Percentiles rank a stretch among this genome's conserved stretches.
phyloP scores from a whole-genome alignment of 768 basidiomycete species.

The Pleurotus cornucopiae region DNA sequence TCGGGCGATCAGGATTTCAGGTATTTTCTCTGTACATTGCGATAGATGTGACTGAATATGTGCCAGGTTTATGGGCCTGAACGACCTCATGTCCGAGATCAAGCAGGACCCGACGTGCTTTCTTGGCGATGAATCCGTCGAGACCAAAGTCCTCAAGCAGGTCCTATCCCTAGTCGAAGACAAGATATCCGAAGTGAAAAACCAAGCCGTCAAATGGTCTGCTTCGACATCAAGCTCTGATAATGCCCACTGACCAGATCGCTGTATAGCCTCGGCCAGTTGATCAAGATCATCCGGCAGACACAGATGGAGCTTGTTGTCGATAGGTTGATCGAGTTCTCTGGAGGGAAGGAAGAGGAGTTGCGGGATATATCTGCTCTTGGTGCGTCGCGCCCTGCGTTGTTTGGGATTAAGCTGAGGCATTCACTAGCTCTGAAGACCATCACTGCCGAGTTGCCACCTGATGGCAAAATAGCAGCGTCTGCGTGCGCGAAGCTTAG shows the following conservation, averaged over 20 bases:
- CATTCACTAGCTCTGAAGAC: conserved; percentile 77
- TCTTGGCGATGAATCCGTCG: conserved; percentile 79
- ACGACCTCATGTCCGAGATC: conserved; percentile 89
- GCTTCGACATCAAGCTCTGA: conserved; percentile 17
- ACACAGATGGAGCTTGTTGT: conserved; percentile 81
- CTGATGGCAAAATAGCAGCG: conserved; percentile 72
- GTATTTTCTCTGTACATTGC: conserved; percentile 30
- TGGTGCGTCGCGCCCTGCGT: conserved; percentile 44
- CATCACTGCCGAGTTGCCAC: conserved; percentile 86
- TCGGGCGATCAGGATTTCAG: conserved; percentile 89
- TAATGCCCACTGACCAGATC: conserved; percentile 3
- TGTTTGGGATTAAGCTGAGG: not conserved
- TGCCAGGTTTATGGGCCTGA: conserved; percentile 90
- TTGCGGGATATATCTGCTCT: conserved; percentile 91
- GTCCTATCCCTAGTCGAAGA: conserved; percentile 88
- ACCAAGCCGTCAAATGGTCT: conserved; percentile 93
- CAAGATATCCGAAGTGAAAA: conserved; percentile 97
- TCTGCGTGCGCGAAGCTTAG: conserved; percentile 82
- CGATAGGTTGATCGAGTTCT: conserved; percentile 85
- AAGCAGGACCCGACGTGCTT: conserved; percentile 72
- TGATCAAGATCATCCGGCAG: conserved; percentile 87
- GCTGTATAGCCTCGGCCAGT: conserved; percentile 67
- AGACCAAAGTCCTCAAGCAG: conserved; percentile 79
- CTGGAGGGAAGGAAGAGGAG: conserved; percentile 86
- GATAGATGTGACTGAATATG: conserved; percentile 12